Conservation (phyloP, 805 yeast genomes). For the Sugiyamaella marilandica region DNA sequence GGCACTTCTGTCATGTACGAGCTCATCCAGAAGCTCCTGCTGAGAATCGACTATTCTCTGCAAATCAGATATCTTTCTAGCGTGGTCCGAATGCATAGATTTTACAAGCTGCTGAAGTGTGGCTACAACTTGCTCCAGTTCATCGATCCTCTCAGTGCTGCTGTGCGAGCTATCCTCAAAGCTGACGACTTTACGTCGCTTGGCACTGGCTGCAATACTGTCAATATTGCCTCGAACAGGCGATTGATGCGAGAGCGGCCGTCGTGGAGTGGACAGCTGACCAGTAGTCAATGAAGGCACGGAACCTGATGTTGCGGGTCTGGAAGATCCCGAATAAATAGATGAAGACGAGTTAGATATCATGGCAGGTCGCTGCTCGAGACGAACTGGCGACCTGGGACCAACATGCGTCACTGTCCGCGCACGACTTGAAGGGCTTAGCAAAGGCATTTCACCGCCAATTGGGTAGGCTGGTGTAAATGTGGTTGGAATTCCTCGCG, state of each 20-base stretch:
- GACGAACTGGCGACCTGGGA: neutral
- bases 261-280: neutral
- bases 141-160: neutral
- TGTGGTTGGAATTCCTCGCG: constrained; percentile 1
- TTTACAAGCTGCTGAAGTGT: constrained; percentile 7
- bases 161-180: neutral
- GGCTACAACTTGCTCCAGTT: constrained; percentile 1
- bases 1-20: neutral
- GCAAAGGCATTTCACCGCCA: constrained; percentile 1
- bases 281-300: neutral
- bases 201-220: neutral
- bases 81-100: constrained; percentile 3
- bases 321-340: neutral
- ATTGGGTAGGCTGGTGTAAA: constrained; percentile 5
- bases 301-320: neutral
- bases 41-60: constrained; percentile 1
- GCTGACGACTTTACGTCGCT: constrained; percentile 2
- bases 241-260: neutral
- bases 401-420: neutral
- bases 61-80: constrained; percentile 2
- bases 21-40: constrained; percentile 3
- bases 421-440: neutral
- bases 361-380: neutral
- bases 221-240: neutral
- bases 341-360: neutral